phyloP scores from a whole-genome alignment of 768 basidiomycete species.

The Pholiota molesta region DNA sequence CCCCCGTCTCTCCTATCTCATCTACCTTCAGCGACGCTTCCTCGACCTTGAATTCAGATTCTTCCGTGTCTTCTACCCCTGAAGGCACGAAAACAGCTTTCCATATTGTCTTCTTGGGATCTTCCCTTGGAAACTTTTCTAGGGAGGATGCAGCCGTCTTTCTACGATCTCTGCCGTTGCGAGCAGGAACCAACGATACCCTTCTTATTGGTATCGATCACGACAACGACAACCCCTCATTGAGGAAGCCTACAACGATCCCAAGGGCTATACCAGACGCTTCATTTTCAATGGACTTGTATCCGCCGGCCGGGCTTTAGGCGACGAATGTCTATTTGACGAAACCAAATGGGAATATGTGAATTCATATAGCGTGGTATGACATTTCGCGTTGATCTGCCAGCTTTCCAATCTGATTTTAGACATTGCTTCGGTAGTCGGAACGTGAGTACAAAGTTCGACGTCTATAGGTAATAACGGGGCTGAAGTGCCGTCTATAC shows the following conservation, averaged over 20 bases:
- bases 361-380: slow-evolving; percentile 51
- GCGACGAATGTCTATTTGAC: slow-evolving; percentile 65
- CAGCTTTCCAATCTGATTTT: slow-evolving; percentile 2
- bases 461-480: background rate
- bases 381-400: slow-evolving; percentile 17
- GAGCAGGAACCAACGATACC: slow-evolving; percentile 76
- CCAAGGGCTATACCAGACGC: slow-evolving; percentile 64
- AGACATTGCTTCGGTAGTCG: slow-evolving; percentile 19
- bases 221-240: slow-evolving; percentile 70
- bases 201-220: slow-evolving; percentile 92
- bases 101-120: slow-evolving; percentile 91
- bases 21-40: slow-evolving; percentile 25
- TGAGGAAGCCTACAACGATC: slow-evolving; percentile 87
- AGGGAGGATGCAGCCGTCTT: slow-evolving; percentile 72
- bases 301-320: slow-evolving; percentile 68
- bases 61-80: slow-evolving; percentile 49
- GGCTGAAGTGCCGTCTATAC: slow-evolving; percentile 8
- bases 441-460: slow-evolving; percentile 27
- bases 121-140: slow-evolving; percentile 88
- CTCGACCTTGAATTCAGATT: slow-evolving; percentile 26
- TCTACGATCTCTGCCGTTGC: slow-evolving; percentile 77
- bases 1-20: slow-evolving; percentile 44
- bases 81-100: slow-evolving; percentile 52
- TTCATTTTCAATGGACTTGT: slow-evolving; percentile 90
- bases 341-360: slow-evolving; percentile 78